Evolutionary conservation across 1,284 basidiomycete species (phyloP).

Genomic region (Pisolithus thermaeus): DNA sequence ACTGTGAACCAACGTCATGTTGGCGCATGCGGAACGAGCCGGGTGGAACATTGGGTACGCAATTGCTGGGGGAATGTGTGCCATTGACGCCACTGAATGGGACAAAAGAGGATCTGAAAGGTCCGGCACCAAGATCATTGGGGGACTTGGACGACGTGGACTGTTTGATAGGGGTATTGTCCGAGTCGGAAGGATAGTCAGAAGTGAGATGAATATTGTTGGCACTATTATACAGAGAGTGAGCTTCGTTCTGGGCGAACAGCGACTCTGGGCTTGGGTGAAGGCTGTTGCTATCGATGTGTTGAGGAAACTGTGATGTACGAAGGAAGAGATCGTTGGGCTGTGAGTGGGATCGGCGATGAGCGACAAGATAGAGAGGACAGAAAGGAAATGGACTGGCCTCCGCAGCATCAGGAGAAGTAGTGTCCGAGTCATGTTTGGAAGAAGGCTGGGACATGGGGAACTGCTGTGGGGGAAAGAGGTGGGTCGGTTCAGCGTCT

Average conservation of each 20-base stretch:
- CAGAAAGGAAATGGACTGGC: conserved; percentile 45
- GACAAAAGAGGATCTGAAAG: conserved; percentile 31
- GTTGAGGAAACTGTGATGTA: conserved; percentile 33
- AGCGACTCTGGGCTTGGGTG: conserved; percentile 27
- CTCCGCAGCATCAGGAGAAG: conserved; percentile 46
- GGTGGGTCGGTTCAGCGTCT: conserved; percentile 62
- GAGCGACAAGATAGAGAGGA: conserved; percentile 46
- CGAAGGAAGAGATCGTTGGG: conserved; percentile 30
- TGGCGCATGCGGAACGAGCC: conserved; percentile 30
- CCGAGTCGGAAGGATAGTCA: conserved; percentile 34
- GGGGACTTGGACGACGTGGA: conserved; percentile 33
- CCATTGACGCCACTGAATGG: conserved; percentile 30
- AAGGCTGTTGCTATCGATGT: conserved; percentile 25
- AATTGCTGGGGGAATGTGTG: conserved; percentile 16
- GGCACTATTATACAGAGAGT: conserved; percentile 45
- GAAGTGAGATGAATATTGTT: conserved; percentile 32
- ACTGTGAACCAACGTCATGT: conserved; percentile 18
- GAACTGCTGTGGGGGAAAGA: conserved; percentile 18
- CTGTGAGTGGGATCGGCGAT: conserved; percentile 27
- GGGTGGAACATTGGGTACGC: conserved; percentile 23
- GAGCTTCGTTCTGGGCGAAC: conserved; percentile 25
- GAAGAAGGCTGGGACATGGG: conserved; percentile 30
- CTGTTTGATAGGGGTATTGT: conserved; percentile 35
- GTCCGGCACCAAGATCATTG: conserved; percentile 35
- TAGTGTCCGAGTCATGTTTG: conserved; percentile 47